phyloP scores from a whole-genome alignment of 2,329 filamentous ascomycete genomes.

The Fusarium coffeatum region DNA sequence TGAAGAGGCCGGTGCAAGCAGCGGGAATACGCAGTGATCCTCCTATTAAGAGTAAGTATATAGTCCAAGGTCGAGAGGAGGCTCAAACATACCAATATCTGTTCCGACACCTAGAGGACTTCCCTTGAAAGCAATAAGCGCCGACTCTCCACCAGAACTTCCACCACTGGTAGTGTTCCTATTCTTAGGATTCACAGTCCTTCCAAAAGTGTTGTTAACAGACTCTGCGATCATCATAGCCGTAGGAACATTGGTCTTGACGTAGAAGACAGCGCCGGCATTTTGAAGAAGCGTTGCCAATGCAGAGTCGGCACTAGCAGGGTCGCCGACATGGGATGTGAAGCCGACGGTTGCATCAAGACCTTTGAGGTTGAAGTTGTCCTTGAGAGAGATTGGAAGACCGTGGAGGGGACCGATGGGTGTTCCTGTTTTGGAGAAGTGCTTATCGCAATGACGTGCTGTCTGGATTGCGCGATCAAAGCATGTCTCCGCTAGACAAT shows the following conservation, averaged over 20 bases:
- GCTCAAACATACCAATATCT: slow-evolving; percentile 61
- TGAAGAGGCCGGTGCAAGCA: slow-evolving; percentile 68
- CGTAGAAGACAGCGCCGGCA: slow-evolving; percentile 66
- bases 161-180: slow-evolving; percentile 71
- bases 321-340: slow-evolving; percentile 68
- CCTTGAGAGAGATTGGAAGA: slow-evolving; percentile 74
- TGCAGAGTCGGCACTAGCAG: slow-evolving; percentile 58
- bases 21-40: slow-evolving; percentile 66
- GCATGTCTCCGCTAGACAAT: slow-evolving; percentile 65
- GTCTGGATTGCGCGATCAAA: slow-evolving; percentile 64
- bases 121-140: slow-evolving; percentile 69
- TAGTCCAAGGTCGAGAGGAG: too few species aligned
- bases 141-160: slow-evolving; percentile 74
- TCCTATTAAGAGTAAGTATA: slow-evolving; percentile 44
- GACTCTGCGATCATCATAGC: slow-evolving; percentile 77
- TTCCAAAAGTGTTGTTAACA: slow-evolving; percentile 73
- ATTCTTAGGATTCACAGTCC: slow-evolving; percentile 71
- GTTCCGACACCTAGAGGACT: slow-evolving; percentile 71
- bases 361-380: slow-evolving; percentile 73
- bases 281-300: slow-evolving; percentile 57
- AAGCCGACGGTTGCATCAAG: slow-evolving; percentile 74
- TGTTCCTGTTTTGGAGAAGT: slow-evolving; percentile 60
- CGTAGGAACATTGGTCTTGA: slow-evolving; percentile 69
- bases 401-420: slow-evolving; percentile 72
- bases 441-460: slow-evolving; percentile 62